Percentiles rank a stretch among this genome's conserved stretches.
Conservation (phyloP, 2,329 filamentous ascomycete genomes). For the Xylariaceae sp. region DNA sequence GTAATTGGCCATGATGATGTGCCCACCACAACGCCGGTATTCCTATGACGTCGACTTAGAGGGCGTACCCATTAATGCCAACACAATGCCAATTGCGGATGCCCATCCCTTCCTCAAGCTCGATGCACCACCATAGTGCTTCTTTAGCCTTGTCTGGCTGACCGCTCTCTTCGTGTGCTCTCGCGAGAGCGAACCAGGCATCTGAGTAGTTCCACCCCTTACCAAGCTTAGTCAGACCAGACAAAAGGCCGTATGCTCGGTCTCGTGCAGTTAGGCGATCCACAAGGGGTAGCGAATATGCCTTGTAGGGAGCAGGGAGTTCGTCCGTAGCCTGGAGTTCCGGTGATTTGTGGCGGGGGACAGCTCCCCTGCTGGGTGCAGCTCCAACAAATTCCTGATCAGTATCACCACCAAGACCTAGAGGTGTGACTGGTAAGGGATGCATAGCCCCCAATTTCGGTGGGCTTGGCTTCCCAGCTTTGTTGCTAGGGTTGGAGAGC, state of each 20-base stretch:
- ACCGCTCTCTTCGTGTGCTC: constrained; percentile 85
- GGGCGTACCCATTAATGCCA: constrained; percentile 69
- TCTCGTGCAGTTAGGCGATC: constrained; percentile 90
- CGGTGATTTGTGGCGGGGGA: constrained; percentile 22
- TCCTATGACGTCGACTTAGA: constrained; percentile 45
- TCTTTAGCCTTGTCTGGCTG: constrained; percentile 89
- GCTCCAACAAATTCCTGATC: constrained; percentile 15
- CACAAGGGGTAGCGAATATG: constrained; percentile 69
- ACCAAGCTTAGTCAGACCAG: constrained; percentile 82
- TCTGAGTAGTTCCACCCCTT: constrained; percentile 90
- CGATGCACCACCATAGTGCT: constrained; percentile 96
- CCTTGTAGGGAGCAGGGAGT: constrained; percentile 60
- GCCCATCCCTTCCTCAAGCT: constrained; percentile 84
- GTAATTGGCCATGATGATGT: constrained; percentile 5
- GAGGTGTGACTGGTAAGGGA: constrained; percentile 50
- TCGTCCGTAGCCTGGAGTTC: constrained; percentile 43
- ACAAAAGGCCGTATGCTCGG: constrained; percentile 83
- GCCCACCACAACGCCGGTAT: constrained; percentile 6
- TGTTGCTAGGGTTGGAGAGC: constrained; percentile 11
- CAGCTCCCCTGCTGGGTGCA: constrained; percentile 20
- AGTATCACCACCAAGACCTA: constrained; percentile 50
- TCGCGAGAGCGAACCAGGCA: constrained; percentile 87
- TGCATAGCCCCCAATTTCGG: constrained; percentile 12
- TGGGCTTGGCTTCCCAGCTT: constrained; percentile 14
- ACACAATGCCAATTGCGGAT: constrained; percentile 80